phyloP scores from a whole-genome alignment of 257 asterid species.

The Rubia yunnanensis region DNA sequence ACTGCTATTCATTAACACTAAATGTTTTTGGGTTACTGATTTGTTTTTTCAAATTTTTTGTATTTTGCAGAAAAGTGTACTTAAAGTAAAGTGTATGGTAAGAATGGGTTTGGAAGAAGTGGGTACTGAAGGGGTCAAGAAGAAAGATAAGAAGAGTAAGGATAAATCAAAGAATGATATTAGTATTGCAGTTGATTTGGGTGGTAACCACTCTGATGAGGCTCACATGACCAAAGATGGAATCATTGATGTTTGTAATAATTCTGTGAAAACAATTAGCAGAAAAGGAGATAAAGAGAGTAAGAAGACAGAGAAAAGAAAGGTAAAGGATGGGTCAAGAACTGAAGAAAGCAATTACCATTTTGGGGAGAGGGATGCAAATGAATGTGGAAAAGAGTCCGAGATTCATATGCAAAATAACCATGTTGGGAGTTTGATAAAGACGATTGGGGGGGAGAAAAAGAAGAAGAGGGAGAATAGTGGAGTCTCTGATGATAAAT shows the following conservation, averaged over 20 bases:
- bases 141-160: not conserved
- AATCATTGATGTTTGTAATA: too few relatives aligned
- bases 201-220: too few relatives aligned
- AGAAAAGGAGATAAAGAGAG: not conserved
- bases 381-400: not conserved
- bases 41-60: not conserved
- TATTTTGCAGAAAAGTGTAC: not conserved
- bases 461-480: not conserved
- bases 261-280: not conserved
- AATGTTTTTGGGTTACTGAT: not conserved
- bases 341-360: not conserved
- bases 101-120: conserved; percentile 1
- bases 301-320: conserved; percentile 4
- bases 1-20: too few relatives aligned
- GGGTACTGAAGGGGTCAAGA: not conserved
- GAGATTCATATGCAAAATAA: not conserved
- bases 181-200: too few relatives aligned
- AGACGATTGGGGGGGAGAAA: conserved; percentile 3
- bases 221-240: too few relatives aligned
- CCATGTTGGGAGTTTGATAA: not conserved
- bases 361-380: not conserved
- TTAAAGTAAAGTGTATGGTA: not conserved
- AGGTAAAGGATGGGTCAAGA: not conserved
- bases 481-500: not conserved
- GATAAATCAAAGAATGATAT: conserved; percentile 2